Conservation (phyloP, 306 rosid genomes). For the Lablab purpureus region DNA sequence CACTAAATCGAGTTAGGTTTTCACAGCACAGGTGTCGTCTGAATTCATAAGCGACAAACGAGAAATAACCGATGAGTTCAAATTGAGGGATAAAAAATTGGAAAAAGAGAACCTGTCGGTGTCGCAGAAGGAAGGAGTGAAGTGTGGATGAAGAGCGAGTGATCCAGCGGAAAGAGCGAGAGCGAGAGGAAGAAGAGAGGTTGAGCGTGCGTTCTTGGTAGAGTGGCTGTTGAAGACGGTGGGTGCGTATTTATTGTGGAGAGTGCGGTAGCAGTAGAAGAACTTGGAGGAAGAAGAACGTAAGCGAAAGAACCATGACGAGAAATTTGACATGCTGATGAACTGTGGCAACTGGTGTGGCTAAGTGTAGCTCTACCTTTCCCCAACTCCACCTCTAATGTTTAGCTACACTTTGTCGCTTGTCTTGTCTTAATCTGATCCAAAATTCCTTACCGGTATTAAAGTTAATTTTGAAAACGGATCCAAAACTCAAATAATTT, state of each 20-base stretch:
- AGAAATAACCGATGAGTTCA: neutral
- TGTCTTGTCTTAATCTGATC: too few species aligned
- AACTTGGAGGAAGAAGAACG: slow-evolving; percentile 68
- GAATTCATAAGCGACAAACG: neutral
- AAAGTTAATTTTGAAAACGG: too few species aligned
- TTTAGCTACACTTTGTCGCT: too few species aligned
- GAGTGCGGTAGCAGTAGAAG: slow-evolving; percentile 39
- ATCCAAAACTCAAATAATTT: too few species aligned
- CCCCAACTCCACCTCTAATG: too few species aligned
- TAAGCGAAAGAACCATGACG: slow-evolving; percentile 66
- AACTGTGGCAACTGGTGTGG: neutral
- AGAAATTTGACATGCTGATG: slow-evolving; percentile 46
- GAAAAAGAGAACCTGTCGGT: slow-evolving; percentile 50
- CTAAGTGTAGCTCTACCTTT: neutral
- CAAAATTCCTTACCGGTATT: too few species aligned
- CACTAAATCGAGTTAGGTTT: neutral
- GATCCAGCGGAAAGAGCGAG: slow-evolving; percentile 77
- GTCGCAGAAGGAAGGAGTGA: slow-evolving; percentile 60
- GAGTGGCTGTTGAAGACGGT: slow-evolving; percentile 41
- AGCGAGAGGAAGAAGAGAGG: slow-evolving; percentile 68
- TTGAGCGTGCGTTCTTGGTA: slow-evolving; percentile 43
- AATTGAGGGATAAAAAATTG: neutral
- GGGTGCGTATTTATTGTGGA: slow-evolving; percentile 33
- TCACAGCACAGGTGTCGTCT: neutral
- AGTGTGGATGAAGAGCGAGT: slow-evolving; percentile 62